Conservation (phyloP, 768 basidiomycete genomes). For the Lepiota brunneoincarnata region DNA sequence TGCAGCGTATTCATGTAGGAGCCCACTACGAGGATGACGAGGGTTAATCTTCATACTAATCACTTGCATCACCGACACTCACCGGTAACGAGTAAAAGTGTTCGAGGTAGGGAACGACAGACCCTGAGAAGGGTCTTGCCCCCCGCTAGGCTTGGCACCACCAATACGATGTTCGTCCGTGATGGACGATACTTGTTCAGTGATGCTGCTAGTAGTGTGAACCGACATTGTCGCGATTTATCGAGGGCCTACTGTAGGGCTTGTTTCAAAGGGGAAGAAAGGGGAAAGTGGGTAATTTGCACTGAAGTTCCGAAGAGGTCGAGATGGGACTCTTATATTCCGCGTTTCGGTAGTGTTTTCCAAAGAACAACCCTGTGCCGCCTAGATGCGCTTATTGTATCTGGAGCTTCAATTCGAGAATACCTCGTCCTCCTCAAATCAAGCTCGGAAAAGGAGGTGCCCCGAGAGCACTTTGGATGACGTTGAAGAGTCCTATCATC, state of each 20-base stretch:
- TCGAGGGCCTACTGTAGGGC: no score
- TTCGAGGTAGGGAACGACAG: background rate
- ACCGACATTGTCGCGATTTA: background rate
- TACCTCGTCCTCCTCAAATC: background rate
- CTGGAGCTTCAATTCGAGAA: background rate
- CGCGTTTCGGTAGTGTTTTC: background rate
- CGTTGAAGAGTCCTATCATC: no score
- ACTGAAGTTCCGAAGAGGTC: no score
- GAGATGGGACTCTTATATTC: background rate
- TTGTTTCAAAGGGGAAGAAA: background rate
- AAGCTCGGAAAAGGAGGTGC: background rate
- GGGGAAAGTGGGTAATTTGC: background rate
- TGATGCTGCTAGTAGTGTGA: no score
- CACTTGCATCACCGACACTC: background rate
- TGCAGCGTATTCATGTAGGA: slow-evolving; percentile 27
- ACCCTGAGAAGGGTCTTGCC: background rate
- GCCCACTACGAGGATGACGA: background rate
- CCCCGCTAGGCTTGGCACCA: background rate
- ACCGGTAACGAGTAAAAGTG: slow-evolving; percentile 4
- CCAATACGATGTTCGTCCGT: background rate
- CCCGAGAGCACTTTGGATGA: no score
- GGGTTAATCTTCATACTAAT: background rate
- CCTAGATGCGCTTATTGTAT: background rate
- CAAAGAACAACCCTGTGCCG: background rate
- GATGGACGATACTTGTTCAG: no score